Conservation (phyloP, 805 yeast genomes). For the Komagataella ulmi region DNA sequence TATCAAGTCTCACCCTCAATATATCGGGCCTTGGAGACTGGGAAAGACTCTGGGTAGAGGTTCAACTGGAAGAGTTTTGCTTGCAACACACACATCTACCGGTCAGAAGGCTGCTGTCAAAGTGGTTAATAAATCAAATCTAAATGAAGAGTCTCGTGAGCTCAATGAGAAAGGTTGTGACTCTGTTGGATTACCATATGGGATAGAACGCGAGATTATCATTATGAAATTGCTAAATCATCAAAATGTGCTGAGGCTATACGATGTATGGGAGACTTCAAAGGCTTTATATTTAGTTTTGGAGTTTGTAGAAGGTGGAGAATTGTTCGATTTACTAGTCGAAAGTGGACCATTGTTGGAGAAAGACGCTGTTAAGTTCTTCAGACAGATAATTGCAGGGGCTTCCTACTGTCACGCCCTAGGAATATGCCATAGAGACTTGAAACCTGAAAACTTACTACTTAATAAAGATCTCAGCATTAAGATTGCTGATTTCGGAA, state of each 20-base stretch:
- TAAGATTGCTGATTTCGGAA: slow-evolving; percentile 78
- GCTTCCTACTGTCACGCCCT: slow-evolving; percentile 73
- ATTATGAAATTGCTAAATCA: slow-evolving; percentile 94
- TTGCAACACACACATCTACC: slow-evolving; percentile 76
- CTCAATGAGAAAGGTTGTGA: slow-evolving; percentile 22
- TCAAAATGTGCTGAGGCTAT: slow-evolving; percentile 83
- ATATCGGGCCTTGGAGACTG: slow-evolving; percentile 89
- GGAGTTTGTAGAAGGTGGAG: slow-evolving; percentile 86
- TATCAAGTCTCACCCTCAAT: slow-evolving; percentile 28
- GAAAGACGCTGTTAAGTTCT: slow-evolving; percentile 61
- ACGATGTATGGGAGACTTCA: slow-evolving; percentile 97
- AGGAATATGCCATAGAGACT: slow-evolving; percentile 71
- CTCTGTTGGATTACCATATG: slow-evolving; percentile 71
- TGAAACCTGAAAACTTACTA: slow-evolving; percentile 69
- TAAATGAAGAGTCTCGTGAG: slow-evolving; percentile 23
- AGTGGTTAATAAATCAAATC: slow-evolving; percentile 79
- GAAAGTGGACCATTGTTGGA: slow-evolving; percentile 61
- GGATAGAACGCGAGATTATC: slow-evolving; percentile 93
- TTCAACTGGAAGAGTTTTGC: slow-evolving; percentile 88
- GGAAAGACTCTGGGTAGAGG: slow-evolving; percentile 94
- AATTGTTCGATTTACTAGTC: slow-evolving; percentile 62
- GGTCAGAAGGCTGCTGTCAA: slow-evolving; percentile 94
- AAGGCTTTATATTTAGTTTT: slow-evolving; percentile 71
- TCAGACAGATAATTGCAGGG: slow-evolving; percentile 66
- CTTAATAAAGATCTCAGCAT: slow-evolving; percentile 53